Conservation (phyloP, 2,329 filamentous ascomycete species). For the Trichophaea hybrida region DNA sequence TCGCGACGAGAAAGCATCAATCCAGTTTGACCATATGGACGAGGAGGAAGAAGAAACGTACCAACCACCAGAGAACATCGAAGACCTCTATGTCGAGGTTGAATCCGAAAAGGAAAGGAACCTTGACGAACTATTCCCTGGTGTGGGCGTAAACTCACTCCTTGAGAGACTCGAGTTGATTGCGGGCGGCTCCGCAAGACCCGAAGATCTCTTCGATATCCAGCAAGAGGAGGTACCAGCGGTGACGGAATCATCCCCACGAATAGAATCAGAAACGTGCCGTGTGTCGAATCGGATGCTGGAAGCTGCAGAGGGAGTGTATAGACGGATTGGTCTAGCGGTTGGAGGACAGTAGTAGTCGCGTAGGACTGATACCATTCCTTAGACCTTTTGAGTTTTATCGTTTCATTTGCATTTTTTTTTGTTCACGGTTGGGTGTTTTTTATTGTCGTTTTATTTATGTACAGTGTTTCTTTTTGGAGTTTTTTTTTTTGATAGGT, state of each 20-base stretch:
- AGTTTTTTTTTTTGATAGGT: no score
- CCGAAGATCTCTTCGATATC: conserved; percentile 18
- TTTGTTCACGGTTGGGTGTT: no score
- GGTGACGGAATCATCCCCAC: conserved; percentile 7
- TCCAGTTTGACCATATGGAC: conserved; percentile 8
- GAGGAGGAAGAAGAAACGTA: conserved; percentile 18
- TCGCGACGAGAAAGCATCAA: conserved; percentile 8
- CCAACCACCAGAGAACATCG: conserved; percentile 20
- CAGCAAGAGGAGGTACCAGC: conserved; percentile 9
- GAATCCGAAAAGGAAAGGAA: conserved; percentile 4
- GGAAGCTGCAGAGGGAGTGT: conserved; percentile 17
- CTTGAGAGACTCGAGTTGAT: conserved; percentile 23
- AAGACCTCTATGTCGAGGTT: conserved; percentile 10
- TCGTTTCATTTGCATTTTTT: no score
- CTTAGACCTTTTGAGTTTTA: no score
- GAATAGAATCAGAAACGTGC: neutral
- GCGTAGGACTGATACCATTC: no score
- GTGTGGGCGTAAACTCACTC: conserved; percentile 19
- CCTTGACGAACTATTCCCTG: conserved; percentile 22
- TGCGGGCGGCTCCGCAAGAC: conserved; percentile 17
- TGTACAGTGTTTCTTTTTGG: no score
- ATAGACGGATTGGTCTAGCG: conserved; percentile 19
- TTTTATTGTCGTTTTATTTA: no score
- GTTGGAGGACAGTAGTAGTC: conserved; percentile 7
- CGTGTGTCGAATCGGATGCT: conserved; percentile 13